Base-by-base conservation (phyloP, 129 eudicot genomes). In the Flaveria linearis region DNA sequence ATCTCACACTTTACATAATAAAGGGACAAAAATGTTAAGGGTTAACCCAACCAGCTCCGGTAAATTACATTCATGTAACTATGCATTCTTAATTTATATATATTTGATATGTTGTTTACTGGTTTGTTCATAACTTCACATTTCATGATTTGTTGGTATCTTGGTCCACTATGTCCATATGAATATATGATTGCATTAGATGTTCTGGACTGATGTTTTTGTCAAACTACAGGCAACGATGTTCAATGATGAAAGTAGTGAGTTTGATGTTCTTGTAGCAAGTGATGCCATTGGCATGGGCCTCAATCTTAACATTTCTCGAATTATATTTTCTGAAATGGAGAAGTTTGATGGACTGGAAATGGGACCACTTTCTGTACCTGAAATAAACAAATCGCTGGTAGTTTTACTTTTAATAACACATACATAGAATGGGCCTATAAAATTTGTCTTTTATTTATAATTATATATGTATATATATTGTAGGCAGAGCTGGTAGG, bases 251-350 rank as follows among this genome's bases (percentile, higher is more conserved):
- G 93, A 87, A 70, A 81, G 88, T 75, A 91, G 88, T 79, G 96
- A 89, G 76, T 94, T 94, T 79, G 98, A 91, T 83, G 96, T 94
- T 84, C 98, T 94, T 56, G 98, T 94, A 57, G 97, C 98, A 30
- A 94, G 96, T 82, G 98, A 94, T 84, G 98, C 98, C 77, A 86
- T 94, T 81, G 98, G 98, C 72, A 94, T 94, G 98, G 98, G 98
- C 68, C 97, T 94, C 74, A 94, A 94, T 82, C 91, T 94, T 15
- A 94, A 94, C 68, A 94, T 94, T 72, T 91, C 96, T 58, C 88
- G 98, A 84, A 87, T 94, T 49, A 87, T 94, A 57, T 94, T 94
- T 81, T 91, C 98, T 7, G 87, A 88, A 18, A 66, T 94, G 82
- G 72, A 77, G 74, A 94, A 94, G 75, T 94, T 91, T 82, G 98